A percentile compares a stretch with the other conserved stretches of the same genome.
Conservation (phyloP, 768 basidiomycete species). For the Lactifluus subvellereus region DNA sequence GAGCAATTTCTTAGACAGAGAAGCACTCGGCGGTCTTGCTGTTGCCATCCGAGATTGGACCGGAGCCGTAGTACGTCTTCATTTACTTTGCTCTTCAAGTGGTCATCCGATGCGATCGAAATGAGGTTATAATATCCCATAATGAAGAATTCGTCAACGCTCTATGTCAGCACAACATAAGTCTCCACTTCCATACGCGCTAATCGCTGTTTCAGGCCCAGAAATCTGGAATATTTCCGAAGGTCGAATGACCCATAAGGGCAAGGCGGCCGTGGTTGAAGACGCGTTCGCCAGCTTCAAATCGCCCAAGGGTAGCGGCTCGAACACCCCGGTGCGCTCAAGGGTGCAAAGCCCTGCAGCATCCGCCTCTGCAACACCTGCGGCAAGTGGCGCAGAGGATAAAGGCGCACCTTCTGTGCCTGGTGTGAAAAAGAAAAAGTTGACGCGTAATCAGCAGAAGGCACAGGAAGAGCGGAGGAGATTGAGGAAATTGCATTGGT, state of each 20-base stretch:
- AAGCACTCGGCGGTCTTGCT: conserved; percentile 90
- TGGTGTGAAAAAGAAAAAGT: conserved; percentile 82
- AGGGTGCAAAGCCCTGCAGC: conserved; percentile 62
- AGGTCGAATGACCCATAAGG: conserved; percentile 81
- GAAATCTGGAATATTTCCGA: conserved; percentile 94
- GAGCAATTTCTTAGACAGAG: conserved; percentile 96
- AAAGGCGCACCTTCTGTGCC: conserved; percentile 36
- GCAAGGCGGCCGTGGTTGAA: conserved; percentile 81
- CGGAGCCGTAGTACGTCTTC: conserved; percentile 68
- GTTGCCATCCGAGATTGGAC: conserved; percentile 94
- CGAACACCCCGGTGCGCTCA: conserved; percentile 67
- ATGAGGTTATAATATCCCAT: conserved; percentile 90
- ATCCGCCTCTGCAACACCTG: conserved; percentile 69
- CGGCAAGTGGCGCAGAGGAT: conserved; percentile 72
- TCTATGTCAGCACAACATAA: conserved; percentile 51
- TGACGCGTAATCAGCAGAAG: conserved; percentile 85
- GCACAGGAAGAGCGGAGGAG: conserved; percentile 81
- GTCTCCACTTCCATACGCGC: conserved; percentile 26
- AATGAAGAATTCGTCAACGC: conserved; percentile 84
- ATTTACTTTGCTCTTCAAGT: conserved; percentile 20
- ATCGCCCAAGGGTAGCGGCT: conserved; percentile 63
- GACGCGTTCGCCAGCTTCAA: conserved; percentile 71
- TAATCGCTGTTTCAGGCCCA: conserved; percentile 45
- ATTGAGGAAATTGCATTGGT: conserved; percentile 75
- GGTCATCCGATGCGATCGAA: conserved; percentile 24